These are phyloP conservation scores for Drechslerella dactyloides DNA, from an alignment of 2,329 filamentous ascomycete genomes.

Conservation along the genomic window DNA sequence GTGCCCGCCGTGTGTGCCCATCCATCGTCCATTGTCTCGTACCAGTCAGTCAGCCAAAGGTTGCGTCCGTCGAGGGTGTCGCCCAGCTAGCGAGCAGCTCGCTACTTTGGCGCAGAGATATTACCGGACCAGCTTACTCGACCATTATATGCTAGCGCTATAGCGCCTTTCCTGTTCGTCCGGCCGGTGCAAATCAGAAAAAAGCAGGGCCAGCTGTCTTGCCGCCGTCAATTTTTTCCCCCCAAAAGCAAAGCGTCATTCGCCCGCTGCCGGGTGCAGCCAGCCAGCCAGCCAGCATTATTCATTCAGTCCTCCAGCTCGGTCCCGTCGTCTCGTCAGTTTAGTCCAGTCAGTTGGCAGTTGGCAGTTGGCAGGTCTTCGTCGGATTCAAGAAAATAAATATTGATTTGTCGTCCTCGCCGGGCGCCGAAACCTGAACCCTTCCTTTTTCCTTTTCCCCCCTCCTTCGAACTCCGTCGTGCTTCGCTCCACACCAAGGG, in stretches of 20 bases:
- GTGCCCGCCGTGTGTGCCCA: slow-evolving; percentile 13
- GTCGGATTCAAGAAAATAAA: slow-evolving; percentile 29
- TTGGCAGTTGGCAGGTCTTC: neutral
- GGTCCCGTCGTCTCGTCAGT: slow-evolving; percentile 34
- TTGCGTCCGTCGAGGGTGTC: neutral
- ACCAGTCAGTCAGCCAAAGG: slow-evolving; percentile 24
- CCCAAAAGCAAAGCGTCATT: slow-evolving; percentile 36
- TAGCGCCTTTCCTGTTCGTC: slow-evolving; percentile 27
- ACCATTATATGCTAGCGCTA: slow-evolving; percentile 4
- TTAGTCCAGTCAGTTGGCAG: neutral
- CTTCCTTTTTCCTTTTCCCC: slow-evolving; percentile 24
- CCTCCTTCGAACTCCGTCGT: slow-evolving; percentile 50
- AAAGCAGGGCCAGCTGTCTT: slow-evolving; percentile 51
- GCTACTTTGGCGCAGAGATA: too few relatives aligned
- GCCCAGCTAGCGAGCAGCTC: too few relatives aligned
- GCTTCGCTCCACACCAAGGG: neutral
- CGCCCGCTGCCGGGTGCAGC: slow-evolving; percentile 57
- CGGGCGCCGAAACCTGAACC: slow-evolving; percentile 34
- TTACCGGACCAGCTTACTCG: neutral
- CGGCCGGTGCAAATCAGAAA: slow-evolving; percentile 39
- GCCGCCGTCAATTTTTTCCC: slow-evolving; percentile 48
- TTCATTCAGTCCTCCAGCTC: slow-evolving; percentile 53
- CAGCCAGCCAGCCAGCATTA: slow-evolving; percentile 60
- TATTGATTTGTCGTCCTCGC: slow-evolving; percentile 26
- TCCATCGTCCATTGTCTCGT: slow-evolving; percentile 48